Percentiles rank a stretch among this genome's conserved stretches.
phyloP scores from a whole-genome alignment of 169 alveolate species.

The Plasmodium falciparum region DNA sequence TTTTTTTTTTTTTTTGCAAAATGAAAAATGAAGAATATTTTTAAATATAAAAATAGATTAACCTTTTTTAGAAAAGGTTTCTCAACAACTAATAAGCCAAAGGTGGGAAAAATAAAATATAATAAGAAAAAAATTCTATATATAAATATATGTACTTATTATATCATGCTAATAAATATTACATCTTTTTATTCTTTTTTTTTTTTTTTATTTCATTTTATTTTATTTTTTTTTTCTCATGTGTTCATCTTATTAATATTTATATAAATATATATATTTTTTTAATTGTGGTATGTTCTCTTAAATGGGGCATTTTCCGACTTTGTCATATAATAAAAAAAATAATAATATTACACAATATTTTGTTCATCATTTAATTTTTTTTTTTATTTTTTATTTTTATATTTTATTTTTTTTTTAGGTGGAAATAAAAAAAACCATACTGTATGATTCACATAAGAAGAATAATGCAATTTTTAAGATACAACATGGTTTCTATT shows the following conservation, averaged over 20 bases:
- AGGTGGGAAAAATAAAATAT: slow-evolving; percentile 25
- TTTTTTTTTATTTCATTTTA: too few species aligned
- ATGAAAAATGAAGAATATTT: slow-evolving; percentile 44
- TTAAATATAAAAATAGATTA: slow-evolving; percentile 19
- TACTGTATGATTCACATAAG: slow-evolving; percentile 50
- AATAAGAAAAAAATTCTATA: slow-evolving; percentile 5
- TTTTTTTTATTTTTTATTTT: too few species aligned
- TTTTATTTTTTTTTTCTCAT: too few species aligned
- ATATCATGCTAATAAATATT: background rate
- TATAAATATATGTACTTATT: background rate
- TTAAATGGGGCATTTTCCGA: too few species aligned
- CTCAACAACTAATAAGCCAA: slow-evolving; percentile 26
- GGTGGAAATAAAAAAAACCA: slow-evolving; percentile 57
- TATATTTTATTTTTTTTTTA: slow-evolving; percentile 1
- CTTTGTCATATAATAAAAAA: too few species aligned
- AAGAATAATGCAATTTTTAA: slow-evolving; percentile 74
- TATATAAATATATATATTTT: too few species aligned
- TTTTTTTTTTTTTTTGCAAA: background rate
- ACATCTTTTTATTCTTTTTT: too few species aligned
- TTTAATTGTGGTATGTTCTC: too few species aligned
- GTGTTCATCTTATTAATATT: too few species aligned
- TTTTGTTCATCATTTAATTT: background rate
- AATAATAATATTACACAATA: background rate
- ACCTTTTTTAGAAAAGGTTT: slow-evolving; percentile 15
- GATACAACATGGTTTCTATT: slow-evolving; percentile 39